Evolutionary conservation across 2,329 filamentous ascomycete genomes (phyloP).

Genomic region (Hypoxylon rubiginosum): DNA sequence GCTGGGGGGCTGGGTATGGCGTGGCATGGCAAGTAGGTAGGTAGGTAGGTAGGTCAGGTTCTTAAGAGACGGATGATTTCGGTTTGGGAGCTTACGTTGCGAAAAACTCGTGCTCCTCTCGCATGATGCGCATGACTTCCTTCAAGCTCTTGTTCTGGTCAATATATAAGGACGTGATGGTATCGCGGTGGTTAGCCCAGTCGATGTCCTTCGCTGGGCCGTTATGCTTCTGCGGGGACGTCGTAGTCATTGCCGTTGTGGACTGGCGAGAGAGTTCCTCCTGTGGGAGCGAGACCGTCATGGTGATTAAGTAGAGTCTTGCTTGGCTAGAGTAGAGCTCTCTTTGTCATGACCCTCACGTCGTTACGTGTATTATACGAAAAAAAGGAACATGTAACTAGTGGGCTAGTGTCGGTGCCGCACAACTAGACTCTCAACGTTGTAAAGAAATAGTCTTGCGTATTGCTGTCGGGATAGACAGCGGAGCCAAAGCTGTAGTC

Average conservation of each 20-base stretch:
- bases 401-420: conserved; percentile 3
- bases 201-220: conserved; percentile 41
- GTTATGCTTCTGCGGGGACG: conserved; percentile 27
- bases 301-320: conserved; percentile 10
- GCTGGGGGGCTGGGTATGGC: no score
- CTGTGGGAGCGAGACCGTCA: conserved; percentile 22
- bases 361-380: conserved; percentile 8
- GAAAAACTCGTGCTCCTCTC: conserved; percentile 42
- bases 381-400: conserved; percentile 14
- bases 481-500: conserved; percentile 11
- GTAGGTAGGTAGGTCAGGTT: not conserved
- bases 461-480: conserved; percentile 17
- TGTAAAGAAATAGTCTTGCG: conserved; percentile 16
- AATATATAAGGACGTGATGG: conserved; percentile 40
- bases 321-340: not conserved
- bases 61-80: not conserved
- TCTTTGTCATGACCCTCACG: conserved; percentile 6
- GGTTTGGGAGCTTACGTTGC: conserved; percentile 42
- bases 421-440: conserved; percentile 5
- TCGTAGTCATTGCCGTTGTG: conserved; percentile 10
- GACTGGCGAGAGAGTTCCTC: conserved; percentile 7
- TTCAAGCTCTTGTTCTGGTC: conserved; percentile 44
- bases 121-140: conserved; percentile 45
- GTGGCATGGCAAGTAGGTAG: no score
- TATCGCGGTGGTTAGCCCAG: conserved; percentile 41